Base-by-base conservation (phyloP, 2,329 filamentous ascomycete genomes). In the Fusarium sp. region DNA sequence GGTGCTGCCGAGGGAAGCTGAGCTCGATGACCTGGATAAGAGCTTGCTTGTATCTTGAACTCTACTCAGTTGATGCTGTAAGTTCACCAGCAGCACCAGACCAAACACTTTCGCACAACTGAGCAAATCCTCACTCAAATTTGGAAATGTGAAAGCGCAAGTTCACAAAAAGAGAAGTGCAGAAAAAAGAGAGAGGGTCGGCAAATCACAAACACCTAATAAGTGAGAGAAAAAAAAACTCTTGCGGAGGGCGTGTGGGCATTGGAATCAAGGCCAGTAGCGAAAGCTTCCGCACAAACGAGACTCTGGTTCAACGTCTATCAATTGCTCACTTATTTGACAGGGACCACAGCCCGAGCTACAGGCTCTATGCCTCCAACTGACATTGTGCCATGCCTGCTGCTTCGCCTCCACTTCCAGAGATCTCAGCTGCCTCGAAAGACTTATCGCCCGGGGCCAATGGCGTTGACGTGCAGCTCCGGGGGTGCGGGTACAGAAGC, bases 351-450 rank as follows among this genome's bases (percentile, higher is more conserved):
- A 50, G 55, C 58, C 51, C 59, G 27, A 68, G 68, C 68, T 61
- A 28, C 50, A 53, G 48, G 30, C 61, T 70, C 67, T 55, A 69
- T 65, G 48, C 55, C 48, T 71, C 47, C 50, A 56, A 59, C 49
- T 71, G 42, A 50, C 53, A 69, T 51, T 57, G 45, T 57, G 45
- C 51, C 59, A 66, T 66, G 62, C 61, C 45, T 50, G 55, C n/a
- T 43, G 30, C 64, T 65, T 68, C 64, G 60, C 68, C 68, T 71
- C 68, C 64, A 71, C 66, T 69, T 50, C 54, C 61, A 42, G 66
- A 62, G 72, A 73, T 74, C 72, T 70, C 67, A 70, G 67, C 67
- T 74, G 65, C 73, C 71, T 75, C 70, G 72, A 75, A 75, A 64
- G 73, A 75, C 72, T 72, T 69, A 66, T 65, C 66, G 62, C 56